Conservation (phyloP, 768 basidiomycete species). For the Tylopilus rubrobrunneus region DNA sequence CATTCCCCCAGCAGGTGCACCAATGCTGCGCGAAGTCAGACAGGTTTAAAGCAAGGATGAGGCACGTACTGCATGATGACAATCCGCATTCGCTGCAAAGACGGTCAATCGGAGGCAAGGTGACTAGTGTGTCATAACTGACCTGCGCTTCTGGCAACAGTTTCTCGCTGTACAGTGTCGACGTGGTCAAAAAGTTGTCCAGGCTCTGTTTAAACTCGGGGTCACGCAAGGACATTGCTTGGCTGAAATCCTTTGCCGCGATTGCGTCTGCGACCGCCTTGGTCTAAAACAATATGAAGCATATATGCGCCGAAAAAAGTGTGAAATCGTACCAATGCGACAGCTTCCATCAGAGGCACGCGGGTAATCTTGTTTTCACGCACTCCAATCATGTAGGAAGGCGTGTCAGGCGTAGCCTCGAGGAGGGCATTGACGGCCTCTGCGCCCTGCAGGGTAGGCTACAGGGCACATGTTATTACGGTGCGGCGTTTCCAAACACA, state of each 20-base stretch:
- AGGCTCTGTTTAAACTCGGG: slow-evolving; percentile 87
- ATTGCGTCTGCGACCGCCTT: slow-evolving; percentile 82
- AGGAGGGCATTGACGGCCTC: slow-evolving; percentile 89
- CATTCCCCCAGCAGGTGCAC: slow-evolving; percentile 98
- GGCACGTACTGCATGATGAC: slow-evolving; percentile 79
- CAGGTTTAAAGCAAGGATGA: neutral
- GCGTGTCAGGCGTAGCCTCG: slow-evolving; percentile 80
- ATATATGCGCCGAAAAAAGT: neutral
- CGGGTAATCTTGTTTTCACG: slow-evolving; percentile 93
- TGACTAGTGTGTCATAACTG: neutral
- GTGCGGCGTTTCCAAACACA: neutral
- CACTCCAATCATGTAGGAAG: slow-evolving; percentile 97
- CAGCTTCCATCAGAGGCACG: slow-evolving; percentile 90
- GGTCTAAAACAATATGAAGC: slow-evolving; percentile 49
- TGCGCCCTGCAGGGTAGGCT: slow-evolving; percentile 96
- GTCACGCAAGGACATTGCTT: slow-evolving; percentile 85
- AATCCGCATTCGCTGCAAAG: slow-evolving; percentile 63
- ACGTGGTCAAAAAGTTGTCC: slow-evolving; percentile 78
- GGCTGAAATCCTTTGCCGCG: slow-evolving; percentile 74
- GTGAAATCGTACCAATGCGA: slow-evolving; percentile 59
- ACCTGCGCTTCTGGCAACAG: slow-evolving; percentile 52
- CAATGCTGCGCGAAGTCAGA: slow-evolving; percentile 54
- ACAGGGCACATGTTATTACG: slow-evolving; percentile 2
- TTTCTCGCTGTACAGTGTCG: slow-evolving; percentile 52
- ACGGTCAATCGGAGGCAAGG: slow-evolving; percentile 8